Base-by-base conservation (phyloP, 2,329 filamentous ascomycete species). In the Fusarium verticillioides region DNA sequence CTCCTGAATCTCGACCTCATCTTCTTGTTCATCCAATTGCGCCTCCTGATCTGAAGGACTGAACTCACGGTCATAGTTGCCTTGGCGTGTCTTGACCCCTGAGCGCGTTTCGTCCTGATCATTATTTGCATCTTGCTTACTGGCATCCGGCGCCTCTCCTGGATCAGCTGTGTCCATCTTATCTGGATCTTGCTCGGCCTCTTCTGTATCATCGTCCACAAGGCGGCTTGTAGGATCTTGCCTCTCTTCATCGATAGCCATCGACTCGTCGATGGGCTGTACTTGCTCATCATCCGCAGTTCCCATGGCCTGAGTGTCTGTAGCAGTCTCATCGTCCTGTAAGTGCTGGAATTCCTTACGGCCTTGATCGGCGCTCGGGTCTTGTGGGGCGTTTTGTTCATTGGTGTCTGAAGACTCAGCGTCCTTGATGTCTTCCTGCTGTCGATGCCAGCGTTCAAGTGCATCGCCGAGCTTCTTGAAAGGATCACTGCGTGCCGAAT, bases 381-480 rank as follows among this genome's bases (percentile, higher is more conserved):
- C 82, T 60, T 91, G 83, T 42, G 87, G 84, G 56, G 89, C 83
- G 5, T 78, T 72, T 49, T 75, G 67, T 19, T 77, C 74, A 19
- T 74, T 70, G 21, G 76, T 74, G 18, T 83, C 79, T 60, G 90
- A 85, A 4, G 88, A 84, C 23, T 79, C 77, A 9, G 82, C 80
- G 65, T 92, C 88, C 79, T 89, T 85, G 76, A 99, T 98, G 70
- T 97, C 93, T 52, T 90, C 90, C 78, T 97, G 94, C 78, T 95
- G 94, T 66, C 94, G 90, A 81, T 98, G 95, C 94, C 95, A 99
- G 76, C 92, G 90, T 81, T 98, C 95, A 37, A 99, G 87, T 10
- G 94, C 93, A 83, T 99, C 95, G 28, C 96, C 96, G 36, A 99
- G 89, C 79, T 97, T 97, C 84, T 96, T 96, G 87, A 98, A 97